Evolutionary conservation across 805 yeast species (phyloP), one percentile per base, ranked within the genome.

Genomic region (Lachancea kluyveri): DNA sequence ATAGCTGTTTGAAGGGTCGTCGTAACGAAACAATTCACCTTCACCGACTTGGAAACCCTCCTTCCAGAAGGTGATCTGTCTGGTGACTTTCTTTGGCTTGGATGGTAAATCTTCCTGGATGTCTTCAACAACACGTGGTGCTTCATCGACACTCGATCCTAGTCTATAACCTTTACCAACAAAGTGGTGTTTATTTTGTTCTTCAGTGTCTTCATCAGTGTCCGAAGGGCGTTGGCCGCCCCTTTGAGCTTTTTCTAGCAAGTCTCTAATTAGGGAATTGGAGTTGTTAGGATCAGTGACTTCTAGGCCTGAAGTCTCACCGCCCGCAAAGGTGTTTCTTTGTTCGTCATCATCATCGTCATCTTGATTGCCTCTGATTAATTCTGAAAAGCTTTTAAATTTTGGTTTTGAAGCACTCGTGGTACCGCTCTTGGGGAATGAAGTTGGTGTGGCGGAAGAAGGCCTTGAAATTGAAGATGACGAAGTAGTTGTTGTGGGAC

Each of bases 41-140:
- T 88, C 95, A 19, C 92, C 97, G 16, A 92, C 87, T 41, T 86
- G 85, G 60, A 92, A 92, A 2, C 98, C 98, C 50, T 92, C 90
- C 45, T 77, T 80, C 98, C 98, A 92, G 56, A 92, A 90, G 0
- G 94, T 85, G 40, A 92, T 80, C 25, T 82, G 82, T 50, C 97
- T 72, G 11, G 71, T 68, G 4, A 80, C 95, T 37, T 74, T 77
- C 23, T 61, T 65, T 3, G 55, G 48, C 23, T 45, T 53, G 20
- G 45, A 42, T 17, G 53, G 47, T 8, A 48, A 39, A 2, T 48
- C 45, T 11, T 34, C 38, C 2, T 67, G 56, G 39, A 67, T 68
- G 6, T 55, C 55, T 15, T 57, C 61, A n/a, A 60, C 49, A 3
- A 50, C 48, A 39, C 53, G 53, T 12, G 62, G 52, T 6, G 64